Evolutionary conservation across 2,329 filamentous ascomycete species (phyloP).

Genomic region (Thelonectria discophora): DNA sequence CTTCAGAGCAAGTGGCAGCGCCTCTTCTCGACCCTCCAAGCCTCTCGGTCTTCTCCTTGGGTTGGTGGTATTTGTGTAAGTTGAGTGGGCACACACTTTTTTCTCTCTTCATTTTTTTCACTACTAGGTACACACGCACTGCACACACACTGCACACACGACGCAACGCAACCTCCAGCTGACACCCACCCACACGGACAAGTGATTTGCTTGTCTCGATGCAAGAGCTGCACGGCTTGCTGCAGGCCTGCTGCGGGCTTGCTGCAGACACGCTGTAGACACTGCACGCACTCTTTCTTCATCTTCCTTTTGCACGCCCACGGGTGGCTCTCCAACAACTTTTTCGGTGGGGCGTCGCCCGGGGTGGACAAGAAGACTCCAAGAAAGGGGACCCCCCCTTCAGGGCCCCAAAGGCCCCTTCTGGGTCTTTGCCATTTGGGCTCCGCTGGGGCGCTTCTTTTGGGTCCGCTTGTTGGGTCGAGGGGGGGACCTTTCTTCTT

Average conservation of each 20-base stretch:
- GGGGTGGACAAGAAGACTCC: slow-evolving; percentile 13
- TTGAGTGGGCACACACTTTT: slow-evolving; percentile 16
- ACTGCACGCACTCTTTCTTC: slow-evolving; percentile 23
- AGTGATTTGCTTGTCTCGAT: not conserved
- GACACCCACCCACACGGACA: slow-evolving; percentile 20
- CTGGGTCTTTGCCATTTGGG: slow-evolving; percentile 31
- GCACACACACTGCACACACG: slow-evolving; percentile 14
- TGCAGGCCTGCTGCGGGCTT: not conserved
- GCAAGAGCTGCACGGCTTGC: not conserved
- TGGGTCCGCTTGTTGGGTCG: slow-evolving; percentile 36
- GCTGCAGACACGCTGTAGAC: slow-evolving; percentile 4
- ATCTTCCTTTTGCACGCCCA: slow-evolving; percentile 10
- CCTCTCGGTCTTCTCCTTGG: slow-evolving; percentile 43
- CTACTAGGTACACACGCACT: slow-evolving; percentile 24
- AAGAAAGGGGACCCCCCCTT: too few species aligned
- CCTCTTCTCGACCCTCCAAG: slow-evolving; percentile 42
- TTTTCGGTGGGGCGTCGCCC: slow-evolving; percentile 30
- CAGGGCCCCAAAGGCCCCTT: slow-evolving; percentile 18
- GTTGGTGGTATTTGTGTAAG: slow-evolving; percentile 8
- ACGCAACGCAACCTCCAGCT: slow-evolving; percentile 1
- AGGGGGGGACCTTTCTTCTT: too few species aligned
- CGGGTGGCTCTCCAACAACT: slow-evolving; percentile 11
- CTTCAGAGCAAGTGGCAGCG: slow-evolving; percentile 27
- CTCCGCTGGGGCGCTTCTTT: slow-evolving; percentile 32
- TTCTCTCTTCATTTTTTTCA: slow-evolving; percentile 29